Percentiles rank a stretch among this genome's conserved stretches.
Evolutionary conservation across 805 yeast genomes (phyloP).

Genomic region (Candida glaebosa): DNA sequence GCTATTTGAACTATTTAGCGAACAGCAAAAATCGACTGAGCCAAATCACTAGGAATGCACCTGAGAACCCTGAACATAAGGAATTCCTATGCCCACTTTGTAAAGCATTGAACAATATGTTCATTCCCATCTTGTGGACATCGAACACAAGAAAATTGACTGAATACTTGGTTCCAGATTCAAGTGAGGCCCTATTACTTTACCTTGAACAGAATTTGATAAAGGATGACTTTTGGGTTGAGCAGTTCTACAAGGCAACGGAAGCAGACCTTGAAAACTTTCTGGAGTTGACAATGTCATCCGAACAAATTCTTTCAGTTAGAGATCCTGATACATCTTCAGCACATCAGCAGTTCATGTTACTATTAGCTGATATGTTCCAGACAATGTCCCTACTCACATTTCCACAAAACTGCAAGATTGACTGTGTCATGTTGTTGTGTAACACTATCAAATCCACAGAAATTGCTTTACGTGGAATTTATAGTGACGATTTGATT

Average conservation of each 20-base stretch:
- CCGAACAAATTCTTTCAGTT: constrained; percentile 26
- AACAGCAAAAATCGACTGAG: constrained; percentile 54
- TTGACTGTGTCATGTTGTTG: constrained; percentile 37
- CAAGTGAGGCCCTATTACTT: constrained; percentile 12
- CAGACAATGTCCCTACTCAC: constrained; percentile 32
- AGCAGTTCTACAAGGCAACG: constrained; percentile 16
- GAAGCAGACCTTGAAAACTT: constrained; percentile 21
- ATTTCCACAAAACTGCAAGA: constrained; percentile 35
- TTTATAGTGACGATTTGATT: constrained; percentile 37
- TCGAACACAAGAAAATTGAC: constrained; percentile 37
- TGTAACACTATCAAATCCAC: constrained; percentile 58
- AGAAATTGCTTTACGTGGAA: constrained; percentile 65
- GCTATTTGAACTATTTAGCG: constrained; percentile 63
- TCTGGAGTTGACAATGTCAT: constrained; percentile 22
- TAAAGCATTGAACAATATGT: constrained; percentile 78
- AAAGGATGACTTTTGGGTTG: constrained; percentile 23
- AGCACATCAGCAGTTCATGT: constrained; percentile 22
- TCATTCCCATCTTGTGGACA: constrained; percentile 71
- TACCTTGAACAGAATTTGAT: constrained; percentile 11
- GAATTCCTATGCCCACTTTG: constrained; percentile 91
- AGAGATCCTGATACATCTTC: constrained; percentile 9
- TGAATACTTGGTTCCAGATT: constrained; percentile 16
- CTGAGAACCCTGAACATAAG: constrained; percentile 65
- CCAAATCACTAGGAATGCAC: constrained; percentile 78
- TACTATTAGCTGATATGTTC: constrained; percentile 30